Conservation (phyloP, 331 rosid genomes). For the Acacia concinna region DNA sequence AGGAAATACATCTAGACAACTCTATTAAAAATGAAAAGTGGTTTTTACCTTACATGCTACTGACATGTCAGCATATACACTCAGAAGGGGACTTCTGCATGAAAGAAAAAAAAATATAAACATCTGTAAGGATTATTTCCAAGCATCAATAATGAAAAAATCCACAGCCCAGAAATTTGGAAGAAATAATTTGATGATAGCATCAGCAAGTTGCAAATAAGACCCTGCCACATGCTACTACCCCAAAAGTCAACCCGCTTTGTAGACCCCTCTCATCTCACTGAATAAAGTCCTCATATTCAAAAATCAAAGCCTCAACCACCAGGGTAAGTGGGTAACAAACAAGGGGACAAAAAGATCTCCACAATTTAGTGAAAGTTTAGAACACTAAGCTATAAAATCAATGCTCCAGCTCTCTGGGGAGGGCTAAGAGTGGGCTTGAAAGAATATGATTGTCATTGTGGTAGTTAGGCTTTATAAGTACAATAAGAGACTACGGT, state of each 20-base stretch:
- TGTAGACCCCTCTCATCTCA: background rate
- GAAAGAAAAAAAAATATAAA: slow-evolving; percentile 18
- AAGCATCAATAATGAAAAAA: background rate
- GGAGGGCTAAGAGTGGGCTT: background rate
- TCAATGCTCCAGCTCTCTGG: background rate
- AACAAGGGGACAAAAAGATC: slow-evolving; percentile 7
- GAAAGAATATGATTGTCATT: background rate
- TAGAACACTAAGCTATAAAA: background rate
- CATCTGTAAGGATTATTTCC: background rate
- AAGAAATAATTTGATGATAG: background rate
- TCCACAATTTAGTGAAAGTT: background rate
- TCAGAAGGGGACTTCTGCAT: slow-evolving; percentile 92
- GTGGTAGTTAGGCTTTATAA: background rate
- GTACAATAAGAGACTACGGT: background rate
- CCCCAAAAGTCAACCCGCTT: slow-evolving; percentile 6
- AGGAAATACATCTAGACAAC: slow-evolving; percentile 28
- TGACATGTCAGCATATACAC: slow-evolving; percentile 98
- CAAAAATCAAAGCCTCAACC: background rate
- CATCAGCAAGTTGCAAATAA: background rate
- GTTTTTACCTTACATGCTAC: slow-evolving; percentile 83
- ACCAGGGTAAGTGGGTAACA: background rate
- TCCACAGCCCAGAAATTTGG: slow-evolving; percentile 8
- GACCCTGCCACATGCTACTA: slow-evolving; percentile 7
- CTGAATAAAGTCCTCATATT: slow-evolving; percentile 13
- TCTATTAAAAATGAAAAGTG: background rate